A percentile compares a stretch with the other conserved stretches of the same genome.
Conservation (phyloP, 164 flowering plant species). For the Sedum album region DNA sequence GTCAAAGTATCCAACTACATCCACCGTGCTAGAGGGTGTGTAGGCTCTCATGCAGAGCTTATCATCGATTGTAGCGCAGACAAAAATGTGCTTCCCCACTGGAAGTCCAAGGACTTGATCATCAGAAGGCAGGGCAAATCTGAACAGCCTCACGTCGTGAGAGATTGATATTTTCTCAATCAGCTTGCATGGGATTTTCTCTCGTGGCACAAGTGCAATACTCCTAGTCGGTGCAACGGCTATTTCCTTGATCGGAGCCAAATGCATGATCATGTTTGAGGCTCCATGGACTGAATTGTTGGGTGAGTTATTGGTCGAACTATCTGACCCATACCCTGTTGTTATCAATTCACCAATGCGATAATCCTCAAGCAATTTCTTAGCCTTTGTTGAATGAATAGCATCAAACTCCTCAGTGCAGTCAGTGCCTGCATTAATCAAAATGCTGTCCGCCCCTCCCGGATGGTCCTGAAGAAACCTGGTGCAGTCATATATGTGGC, state of each 20-base stretch:
- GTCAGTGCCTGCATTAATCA: conserved; percentile 93
- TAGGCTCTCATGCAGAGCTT: conserved; percentile 89
- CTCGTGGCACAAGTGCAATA: conserved; percentile 50
- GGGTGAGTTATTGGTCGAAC: conserved; percentile 26
- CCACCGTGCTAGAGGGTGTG: conserved; percentile 63
- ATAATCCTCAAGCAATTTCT: conserved; percentile 64
- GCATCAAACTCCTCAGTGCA: conserved; percentile 97
- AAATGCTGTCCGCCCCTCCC: conserved; percentile 87
- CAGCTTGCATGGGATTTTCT: conserved; percentile 66
- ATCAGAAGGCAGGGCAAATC: conserved; percentile 58
- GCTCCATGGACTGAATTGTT: conserved; percentile 62
- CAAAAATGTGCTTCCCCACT: conserved; percentile 80
- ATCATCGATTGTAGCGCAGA: conserved; percentile 55
- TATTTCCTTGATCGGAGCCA: conserved; percentile 54
- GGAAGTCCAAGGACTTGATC: conserved; percentile 77
- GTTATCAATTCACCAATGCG: conserved; percentile 67
- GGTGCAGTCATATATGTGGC: conserved; percentile 87
- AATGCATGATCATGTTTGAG: conserved; percentile 17
- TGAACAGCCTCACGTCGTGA: conserved; percentile 61
- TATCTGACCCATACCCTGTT: conserved; percentile 54
- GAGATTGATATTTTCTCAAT: conserved; percentile 47
- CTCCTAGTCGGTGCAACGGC: conserved; percentile 9
- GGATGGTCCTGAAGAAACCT: conserved; percentile 86
- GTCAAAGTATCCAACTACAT: conserved; percentile 71
- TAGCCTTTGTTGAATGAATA: conserved; percentile 89